Conservation (phyloP, 495 filamentous ascomycete genomes). For the Immersiella caudata region DNA sequence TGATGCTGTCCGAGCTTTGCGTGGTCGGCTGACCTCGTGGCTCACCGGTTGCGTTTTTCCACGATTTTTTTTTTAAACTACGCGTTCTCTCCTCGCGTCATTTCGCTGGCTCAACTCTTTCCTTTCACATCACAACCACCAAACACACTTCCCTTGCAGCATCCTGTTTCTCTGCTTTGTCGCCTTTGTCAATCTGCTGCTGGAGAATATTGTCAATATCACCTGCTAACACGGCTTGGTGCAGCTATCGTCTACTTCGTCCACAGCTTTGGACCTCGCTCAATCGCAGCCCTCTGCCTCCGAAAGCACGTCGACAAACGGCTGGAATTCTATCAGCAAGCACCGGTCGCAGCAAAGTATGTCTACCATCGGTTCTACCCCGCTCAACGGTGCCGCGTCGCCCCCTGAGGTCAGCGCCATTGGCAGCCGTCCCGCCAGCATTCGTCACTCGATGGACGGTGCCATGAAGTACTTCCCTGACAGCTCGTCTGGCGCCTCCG, state of each 20-base stretch:
- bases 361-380: constrained; percentile 60
- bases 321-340: constrained; percentile 68
- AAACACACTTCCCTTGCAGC: background rate
- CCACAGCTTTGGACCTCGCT: constrained; percentile 79
- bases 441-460: constrained; percentile 58
- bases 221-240: constrained; percentile 19
- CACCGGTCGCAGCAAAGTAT: constrained; percentile 85
- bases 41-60: background rate
- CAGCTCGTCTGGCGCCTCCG: constrained; percentile 30
- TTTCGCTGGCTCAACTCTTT: background rate
- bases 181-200: too few species aligned
- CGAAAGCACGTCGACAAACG: constrained; percentile 54
- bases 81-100: too few species aligned
- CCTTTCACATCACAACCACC: too few species aligned
- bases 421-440: constrained; percentile 48
- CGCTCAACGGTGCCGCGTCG: constrained; percentile 38
- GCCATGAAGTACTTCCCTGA: constrained; percentile 37
- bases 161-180: background rate
- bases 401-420: constrained; percentile 43
- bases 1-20: too few species aligned
- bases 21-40: too few species aligned
- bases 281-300: constrained; percentile 67
- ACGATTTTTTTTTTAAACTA: too few species aligned
- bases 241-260: constrained; percentile 77
- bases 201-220: background rate